Conservation (phyloP, 2,329 filamentous ascomycete genomes). For the Beauveria bassiana region DNA sequence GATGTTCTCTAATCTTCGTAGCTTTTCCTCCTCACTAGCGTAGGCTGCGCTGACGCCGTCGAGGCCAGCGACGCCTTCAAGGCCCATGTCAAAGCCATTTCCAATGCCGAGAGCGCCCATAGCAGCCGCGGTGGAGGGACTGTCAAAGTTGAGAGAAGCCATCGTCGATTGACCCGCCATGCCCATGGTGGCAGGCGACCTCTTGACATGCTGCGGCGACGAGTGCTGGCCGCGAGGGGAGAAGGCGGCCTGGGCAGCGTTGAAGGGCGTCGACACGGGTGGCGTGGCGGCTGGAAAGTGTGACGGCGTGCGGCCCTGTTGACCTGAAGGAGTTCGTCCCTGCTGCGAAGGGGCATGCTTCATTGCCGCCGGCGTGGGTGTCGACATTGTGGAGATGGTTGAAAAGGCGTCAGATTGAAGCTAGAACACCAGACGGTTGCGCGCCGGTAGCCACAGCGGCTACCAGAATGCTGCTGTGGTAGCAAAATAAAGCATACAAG, state of each 20-base stretch:
- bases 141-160: conserved; percentile 52
- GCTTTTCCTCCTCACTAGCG: conserved; percentile 45
- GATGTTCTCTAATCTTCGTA: conserved; percentile 46
- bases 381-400: conserved; percentile 31
- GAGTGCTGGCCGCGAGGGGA: conserved; percentile 51
- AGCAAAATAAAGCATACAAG: not conserved
- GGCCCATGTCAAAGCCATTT: conserved; percentile 41
- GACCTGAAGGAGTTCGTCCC: conserved; percentile 37
- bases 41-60: conserved; percentile 31
- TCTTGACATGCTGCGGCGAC: conserved; percentile 58
- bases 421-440: not conserved
- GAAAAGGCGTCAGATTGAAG: not conserved
- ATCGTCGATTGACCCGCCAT: conserved; percentile 39
- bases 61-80: conserved; percentile 42
- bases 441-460: not conserved
- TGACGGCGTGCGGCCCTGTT: conserved; percentile 43
- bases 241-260: conserved; percentile 48
- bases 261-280: conserved; percentile 59
- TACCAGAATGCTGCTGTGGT: not conserved
- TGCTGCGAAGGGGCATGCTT: conserved; percentile 37
- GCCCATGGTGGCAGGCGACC: conserved; percentile 49
- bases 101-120: conserved; percentile 49
- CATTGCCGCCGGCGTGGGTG: conserved; percentile 43
- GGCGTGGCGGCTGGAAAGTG: conserved; percentile 51
- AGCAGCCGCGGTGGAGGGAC: conserved; percentile 54